phyloP scores from a whole-genome alignment of 345 rosid genomes.

The Jatropha curcas region DNA sequence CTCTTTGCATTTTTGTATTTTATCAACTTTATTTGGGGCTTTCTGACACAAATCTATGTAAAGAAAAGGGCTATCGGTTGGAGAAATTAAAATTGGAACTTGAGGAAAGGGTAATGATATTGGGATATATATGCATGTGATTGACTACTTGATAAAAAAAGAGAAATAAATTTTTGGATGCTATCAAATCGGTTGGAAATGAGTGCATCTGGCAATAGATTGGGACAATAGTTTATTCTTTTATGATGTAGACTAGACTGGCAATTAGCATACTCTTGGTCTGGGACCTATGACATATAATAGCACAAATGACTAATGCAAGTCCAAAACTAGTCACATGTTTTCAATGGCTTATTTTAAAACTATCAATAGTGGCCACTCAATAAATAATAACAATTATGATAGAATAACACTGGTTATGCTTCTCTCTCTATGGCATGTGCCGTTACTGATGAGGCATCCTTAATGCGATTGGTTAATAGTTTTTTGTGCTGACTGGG shows the following conservation, averaged over 20 bases:
- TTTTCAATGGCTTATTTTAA: not conserved
- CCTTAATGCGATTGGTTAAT: not conserved
- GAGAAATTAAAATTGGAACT: conserved; percentile 1
- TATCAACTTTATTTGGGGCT: not conserved
- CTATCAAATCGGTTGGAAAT: not conserved
- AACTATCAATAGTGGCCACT: not conserved
- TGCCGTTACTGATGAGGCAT: not conserved
- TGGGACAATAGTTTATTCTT: not conserved
- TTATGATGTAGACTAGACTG: not conserved
- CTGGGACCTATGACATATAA: not conserved
- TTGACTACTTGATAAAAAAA: not conserved
- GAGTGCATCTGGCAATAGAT: not conserved
- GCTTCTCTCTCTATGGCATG: not conserved
- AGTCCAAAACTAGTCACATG: not conserved
- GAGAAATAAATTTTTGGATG: not conserved
- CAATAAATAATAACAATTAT: not conserved
- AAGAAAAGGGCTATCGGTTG: not conserved
- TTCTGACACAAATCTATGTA: not conserved
- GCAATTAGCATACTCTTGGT: not conserved
- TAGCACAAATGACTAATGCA: not conserved
- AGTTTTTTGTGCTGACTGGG: not conserved
- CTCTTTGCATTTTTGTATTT: no score
- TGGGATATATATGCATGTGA: not conserved
- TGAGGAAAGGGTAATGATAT: not conserved
- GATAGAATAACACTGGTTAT: not conserved